Percentiles rank a stretch among this genome's conserved stretches.
phyloP scores from a whole-genome alignment of 176 grass and related monocot genomes.

The Stipa capillata region DNA sequence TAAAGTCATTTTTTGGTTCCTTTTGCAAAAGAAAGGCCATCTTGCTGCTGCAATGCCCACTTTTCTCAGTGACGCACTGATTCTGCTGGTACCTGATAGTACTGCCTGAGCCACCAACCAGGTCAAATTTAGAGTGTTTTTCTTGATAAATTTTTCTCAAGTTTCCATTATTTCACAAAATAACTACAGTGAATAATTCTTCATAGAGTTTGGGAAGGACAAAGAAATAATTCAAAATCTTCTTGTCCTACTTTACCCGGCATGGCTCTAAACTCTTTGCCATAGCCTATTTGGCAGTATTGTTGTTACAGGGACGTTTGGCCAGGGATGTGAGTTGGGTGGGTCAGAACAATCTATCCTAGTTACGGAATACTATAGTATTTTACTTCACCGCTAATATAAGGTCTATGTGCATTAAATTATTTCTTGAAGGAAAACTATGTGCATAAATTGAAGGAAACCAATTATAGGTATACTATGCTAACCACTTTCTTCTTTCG shows the following conservation, averaged over 20 bases:
- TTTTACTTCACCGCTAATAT: background rate
- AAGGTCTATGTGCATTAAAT: too few species aligned
- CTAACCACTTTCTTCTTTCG: too few species aligned
- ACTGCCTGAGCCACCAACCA: background rate
- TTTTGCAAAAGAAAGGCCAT: constrained; percentile 27
- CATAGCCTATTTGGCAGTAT: background rate
- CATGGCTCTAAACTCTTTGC: background rate
- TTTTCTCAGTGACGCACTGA: constrained; percentile 1
- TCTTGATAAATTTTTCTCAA: background rate
- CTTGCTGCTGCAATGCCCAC: constrained; percentile 3
- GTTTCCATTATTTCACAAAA: background rate
- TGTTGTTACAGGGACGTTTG: too few species aligned
- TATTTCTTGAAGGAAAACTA: too few species aligned
- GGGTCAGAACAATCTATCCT: background rate
- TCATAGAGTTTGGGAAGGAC: background rate
- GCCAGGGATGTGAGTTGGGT: background rate
- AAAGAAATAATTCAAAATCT: background rate
- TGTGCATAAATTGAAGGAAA: too few species aligned
- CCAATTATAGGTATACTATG: too few species aligned
- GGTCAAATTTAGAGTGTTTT: background rate
- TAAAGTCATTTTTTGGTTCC: constrained; percentile 53
- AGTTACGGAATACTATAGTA: too few species aligned
- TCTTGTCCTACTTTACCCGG: background rate
- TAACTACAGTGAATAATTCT: background rate
- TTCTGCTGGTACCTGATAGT: background rate